Base-by-base conservation (phyloP, 805 yeast genomes). In the Sungouiozyma intestinalis region DNA sequence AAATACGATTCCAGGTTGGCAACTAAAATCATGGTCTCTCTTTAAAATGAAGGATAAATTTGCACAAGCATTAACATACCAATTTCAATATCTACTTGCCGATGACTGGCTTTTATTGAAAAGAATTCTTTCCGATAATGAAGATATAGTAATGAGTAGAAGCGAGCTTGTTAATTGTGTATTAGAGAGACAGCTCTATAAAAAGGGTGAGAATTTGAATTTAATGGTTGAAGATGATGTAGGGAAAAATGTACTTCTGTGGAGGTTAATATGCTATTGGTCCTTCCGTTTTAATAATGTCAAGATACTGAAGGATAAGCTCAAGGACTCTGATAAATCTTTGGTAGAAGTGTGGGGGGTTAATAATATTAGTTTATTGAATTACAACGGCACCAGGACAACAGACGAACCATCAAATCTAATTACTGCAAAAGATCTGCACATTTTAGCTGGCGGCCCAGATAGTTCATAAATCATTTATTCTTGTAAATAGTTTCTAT, bases 91-190 rank as follows among this genome's bases (percentile, higher is more conserved):
- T 39, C 51, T 67, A 33, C 44, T 64, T 17, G 45, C 57, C 24
- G 61, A 60, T 41, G 63, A 58, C 42, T 53, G 62, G 56, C 33
- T 55, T 7, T 40, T 55, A n/a, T 21, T 57, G 18, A 46, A 44
- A 35, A 36, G 42, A n/a, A 43, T 54, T 5, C 34, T 55, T 4
- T 36, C 38, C 16, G 40, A 39, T 6, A 32, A 37, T 2, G 43
- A 42, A 13, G 38, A 38, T 6, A 18, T 36, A 6, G 39, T 47
- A 1, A 50, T 81, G 42, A 57, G 65, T 31, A 61, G 64, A 21
- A 65, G 65, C 45, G 87, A 81, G 54, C 53, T 80, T 31, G 61
- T 77, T 2, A 58, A 66, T 36, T 71, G 76, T 5, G 72, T 82
- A 47, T 49, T 77, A 34, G 78, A 76, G 45, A 66, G 87, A 43